These are phyloP conservation scores for Epichloe sp. DNA, from an alignment of 2,329 filamentous ascomycete genomes.

Conservation along the genomic window DNA sequence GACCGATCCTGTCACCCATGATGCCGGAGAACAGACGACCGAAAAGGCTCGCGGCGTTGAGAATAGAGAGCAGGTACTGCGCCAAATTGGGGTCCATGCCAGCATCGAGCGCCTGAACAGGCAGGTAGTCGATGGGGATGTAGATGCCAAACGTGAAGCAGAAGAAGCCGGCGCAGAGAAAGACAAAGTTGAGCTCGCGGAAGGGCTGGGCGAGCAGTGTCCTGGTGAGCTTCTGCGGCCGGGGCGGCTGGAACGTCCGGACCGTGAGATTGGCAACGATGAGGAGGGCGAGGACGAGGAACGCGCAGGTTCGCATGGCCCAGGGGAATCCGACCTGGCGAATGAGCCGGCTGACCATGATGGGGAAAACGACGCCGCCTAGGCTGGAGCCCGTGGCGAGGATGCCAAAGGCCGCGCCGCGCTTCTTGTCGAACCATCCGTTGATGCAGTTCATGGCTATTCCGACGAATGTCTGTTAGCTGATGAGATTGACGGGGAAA, in stretches of 20 bases:
- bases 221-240: slow-evolving; percentile 5
- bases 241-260: slow-evolving; percentile 9
- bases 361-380: slow-evolving; percentile 21
- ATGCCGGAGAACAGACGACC: slow-evolving; percentile 22
- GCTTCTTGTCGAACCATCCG: slow-evolving; percentile 14
- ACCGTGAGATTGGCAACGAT: slow-evolving; percentile 18
- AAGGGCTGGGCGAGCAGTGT: slow-evolving; percentile 17
- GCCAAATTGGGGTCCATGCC: slow-evolving; percentile 14
- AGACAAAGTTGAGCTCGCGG: slow-evolving; percentile 15
- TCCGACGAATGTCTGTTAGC: background rate
- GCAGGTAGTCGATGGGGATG: slow-evolving; percentile 18
- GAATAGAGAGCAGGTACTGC: slow-evolving; percentile 24
- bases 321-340: slow-evolving; percentile 17
- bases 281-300: slow-evolving; percentile 14
- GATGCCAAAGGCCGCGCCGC: slow-evolving; percentile 14
- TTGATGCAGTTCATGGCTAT: slow-evolving; percentile 12
- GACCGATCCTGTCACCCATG: slow-evolving; percentile 22
- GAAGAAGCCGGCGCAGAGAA: slow-evolving; percentile 15
- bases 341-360: slow-evolving; percentile 19
- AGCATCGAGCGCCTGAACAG: slow-evolving; percentile 9
- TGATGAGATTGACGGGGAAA: background rate
- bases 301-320: slow-evolving; percentile 19
- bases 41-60: slow-evolving; percentile 26
- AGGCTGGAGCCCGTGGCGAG: slow-evolving; percentile 15
- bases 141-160: slow-evolving; percentile 21